Evolutionary conservation across 2,329 filamentous ascomycete genomes (phyloP).

Genomic region (Diaporthe citri): DNA sequence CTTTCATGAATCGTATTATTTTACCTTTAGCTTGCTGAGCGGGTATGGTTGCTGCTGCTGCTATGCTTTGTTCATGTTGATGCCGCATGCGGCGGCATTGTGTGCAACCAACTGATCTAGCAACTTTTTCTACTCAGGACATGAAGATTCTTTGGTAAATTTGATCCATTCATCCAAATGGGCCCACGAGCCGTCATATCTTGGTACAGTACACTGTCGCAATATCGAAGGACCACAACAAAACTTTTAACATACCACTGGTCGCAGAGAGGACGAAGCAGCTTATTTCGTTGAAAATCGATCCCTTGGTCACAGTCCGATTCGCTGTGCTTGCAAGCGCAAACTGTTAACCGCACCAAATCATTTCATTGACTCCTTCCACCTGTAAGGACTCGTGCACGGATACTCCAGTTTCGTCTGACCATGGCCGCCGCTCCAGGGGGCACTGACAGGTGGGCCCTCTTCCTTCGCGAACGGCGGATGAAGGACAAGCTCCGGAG

Average conservation of each 20-base stretch:
- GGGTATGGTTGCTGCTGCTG: neutral
- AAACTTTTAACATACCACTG: neutral
- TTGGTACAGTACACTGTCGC: neutral
- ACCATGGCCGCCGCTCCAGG: neutral
- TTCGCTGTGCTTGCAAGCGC: neutral
- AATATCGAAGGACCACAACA: neutral
- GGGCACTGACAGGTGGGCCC: neutral
- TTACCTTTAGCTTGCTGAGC: neutral
- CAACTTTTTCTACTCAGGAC: neutral
- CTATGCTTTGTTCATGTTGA: neutral
- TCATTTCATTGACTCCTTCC: neutral
- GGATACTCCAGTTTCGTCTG: neutral
- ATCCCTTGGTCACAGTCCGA: neutral
- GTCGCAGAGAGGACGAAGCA: neutral
- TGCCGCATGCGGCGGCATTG: neutral
- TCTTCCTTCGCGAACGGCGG: constrained; percentile 1
- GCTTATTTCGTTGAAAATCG: neutral
- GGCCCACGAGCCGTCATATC: neutral
- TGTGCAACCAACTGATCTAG: neutral
- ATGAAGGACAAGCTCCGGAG: neutral
- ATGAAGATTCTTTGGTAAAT: neutral
- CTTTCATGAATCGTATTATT: too few relatives aligned
- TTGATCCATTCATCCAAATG: neutral
- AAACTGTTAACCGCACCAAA: too few relatives aligned
- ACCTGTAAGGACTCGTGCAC: neutral